Percentiles rank a stretch among this genome's conserved stretches.
Conservation (phyloP, 345 rosid genomes). For the Draba incana region DNA sequence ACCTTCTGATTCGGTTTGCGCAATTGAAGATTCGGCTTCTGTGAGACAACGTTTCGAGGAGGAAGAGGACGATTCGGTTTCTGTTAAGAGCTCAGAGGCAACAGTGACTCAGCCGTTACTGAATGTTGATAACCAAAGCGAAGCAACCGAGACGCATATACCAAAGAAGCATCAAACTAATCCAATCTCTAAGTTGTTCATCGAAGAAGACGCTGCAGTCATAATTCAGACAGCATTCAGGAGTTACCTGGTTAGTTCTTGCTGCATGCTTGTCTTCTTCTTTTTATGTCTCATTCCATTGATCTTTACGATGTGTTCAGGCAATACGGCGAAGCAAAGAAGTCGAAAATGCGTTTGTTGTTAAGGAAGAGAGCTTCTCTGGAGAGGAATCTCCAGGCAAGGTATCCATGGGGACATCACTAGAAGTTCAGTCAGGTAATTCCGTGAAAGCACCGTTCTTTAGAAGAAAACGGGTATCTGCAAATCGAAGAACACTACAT, state of each 20-base stretch:
- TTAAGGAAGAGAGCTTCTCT: conserved; percentile 32
- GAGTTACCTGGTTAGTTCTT: conserved; percentile 54
- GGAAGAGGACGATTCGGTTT: conserved; percentile 1
- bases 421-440: conserved; percentile 73
- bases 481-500: conserved; percentile 41
- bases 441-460: conserved; percentile 52
- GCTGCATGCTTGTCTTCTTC: not conserved
- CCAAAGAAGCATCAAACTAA: conserved; percentile 44
- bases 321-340: conserved; percentile 40
- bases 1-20: conserved; percentile 59
- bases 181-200: conserved; percentile 55
- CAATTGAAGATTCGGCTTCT: conserved; percentile 80
- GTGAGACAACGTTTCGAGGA: conserved; percentile 60
- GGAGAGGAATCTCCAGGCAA: conserved; percentile 53
- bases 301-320: conserved; percentile 38
- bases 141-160: conserved; percentile 39
- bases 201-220: conserved; percentile 75
- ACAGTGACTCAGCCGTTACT: conserved; percentile 41
- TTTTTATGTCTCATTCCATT: conserved; percentile 15
- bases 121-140: conserved; percentile 35
- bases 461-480: conserved; percentile 45
- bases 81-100: conserved; percentile 38
- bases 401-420: conserved; percentile 61
- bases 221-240: conserved; percentile 78
- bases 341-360: conserved; percentile 31